Evolutionary conservation across 331 rosid species (phyloP), one percentile per base, ranked within the genome.

Genomic region (Quercus lobata): DNA sequence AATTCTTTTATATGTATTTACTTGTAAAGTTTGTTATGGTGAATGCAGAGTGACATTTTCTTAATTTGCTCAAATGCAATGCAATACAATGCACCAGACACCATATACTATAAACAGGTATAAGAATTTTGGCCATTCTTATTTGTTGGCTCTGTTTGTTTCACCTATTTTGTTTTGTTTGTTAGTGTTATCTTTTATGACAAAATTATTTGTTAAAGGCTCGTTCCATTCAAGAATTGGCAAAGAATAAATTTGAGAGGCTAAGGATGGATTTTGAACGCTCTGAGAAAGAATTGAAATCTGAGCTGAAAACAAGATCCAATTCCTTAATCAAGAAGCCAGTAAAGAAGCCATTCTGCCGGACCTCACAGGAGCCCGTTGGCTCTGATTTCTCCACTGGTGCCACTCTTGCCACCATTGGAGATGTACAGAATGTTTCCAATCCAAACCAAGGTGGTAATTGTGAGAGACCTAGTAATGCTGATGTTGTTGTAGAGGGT

Each of bases 41-140:
- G 69, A 79, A 79, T 86, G 90, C 97, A 94, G 98, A 87, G 84
- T 83, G 98, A 94, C 72, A 69, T 94, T 55, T 90, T 87, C 76
- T 79, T 94, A 75, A 90, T 94, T 76, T 92, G 97, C 86, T 88
- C 97, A 78, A 94, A 94, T 25, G 97, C 98, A 79, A 94, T 91
- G 97, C 90, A 88, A 77, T 94, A 94, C 82, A 94, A 94, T 90
- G 74, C 95, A 27, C 73, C 97, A 1, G 98, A 94, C 22, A 94
- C 98, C 22, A 70, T 92, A 86, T 94, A 94, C 90, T 83, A 94
- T 82, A 91, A 88, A 87, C 97, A 94, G 97, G 98, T 94, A 86
- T 63, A 66, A 62, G 34, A 71, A 56, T 76, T 83, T 76, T 74
- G n/a, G 37, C 5, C 44, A 54, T 5, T 37, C 17, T 54, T 76